Evolutionary conservation across 192 early-diverging fungal species (phyloP).

Genomic region (Backusella parvicylindrica): DNA sequence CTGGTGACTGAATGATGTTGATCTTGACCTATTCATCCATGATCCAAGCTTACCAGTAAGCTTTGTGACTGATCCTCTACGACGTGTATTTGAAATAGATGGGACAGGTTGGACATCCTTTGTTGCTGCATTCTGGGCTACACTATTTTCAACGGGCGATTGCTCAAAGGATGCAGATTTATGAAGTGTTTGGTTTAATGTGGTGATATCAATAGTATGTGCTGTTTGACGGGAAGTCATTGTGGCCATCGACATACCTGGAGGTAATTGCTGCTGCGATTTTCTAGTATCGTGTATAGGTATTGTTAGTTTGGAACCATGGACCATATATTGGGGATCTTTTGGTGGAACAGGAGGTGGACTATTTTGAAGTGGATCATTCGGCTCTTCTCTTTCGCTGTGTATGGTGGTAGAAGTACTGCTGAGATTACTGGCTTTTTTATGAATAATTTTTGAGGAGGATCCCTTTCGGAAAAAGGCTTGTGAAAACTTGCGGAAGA

Average conservation of each 20-base stretch:
- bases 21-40: background rate
- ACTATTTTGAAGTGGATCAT: no score
- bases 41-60: slow-evolving; percentile 14
- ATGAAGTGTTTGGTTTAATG: background rate
- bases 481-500: slow-evolving; percentile 10
- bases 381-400: background rate
- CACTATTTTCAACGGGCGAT: background rate
- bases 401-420: background rate
- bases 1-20: background rate
- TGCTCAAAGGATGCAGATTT: background rate
- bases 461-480: slow-evolving; percentile 1
- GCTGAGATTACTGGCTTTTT: slow-evolving; percentile 2
- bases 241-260: slow-evolving; percentile 5
- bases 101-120: background rate
- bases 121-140: background rate
- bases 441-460: background rate
- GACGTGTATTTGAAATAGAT: background rate
- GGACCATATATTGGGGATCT: background rate
- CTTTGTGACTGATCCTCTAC: slow-evolving; percentile 6
- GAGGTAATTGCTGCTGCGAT: background rate
- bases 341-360: slow-evolving; percentile 14
- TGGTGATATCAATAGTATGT: slow-evolving; percentile 6
- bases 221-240: slow-evolving; percentile 1
- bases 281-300: background rate
- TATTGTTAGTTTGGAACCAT: no score